Evolutionary conservation across 352 stramenopile genomes (phyloP).

Genomic region (Albugo candida): DNA sequence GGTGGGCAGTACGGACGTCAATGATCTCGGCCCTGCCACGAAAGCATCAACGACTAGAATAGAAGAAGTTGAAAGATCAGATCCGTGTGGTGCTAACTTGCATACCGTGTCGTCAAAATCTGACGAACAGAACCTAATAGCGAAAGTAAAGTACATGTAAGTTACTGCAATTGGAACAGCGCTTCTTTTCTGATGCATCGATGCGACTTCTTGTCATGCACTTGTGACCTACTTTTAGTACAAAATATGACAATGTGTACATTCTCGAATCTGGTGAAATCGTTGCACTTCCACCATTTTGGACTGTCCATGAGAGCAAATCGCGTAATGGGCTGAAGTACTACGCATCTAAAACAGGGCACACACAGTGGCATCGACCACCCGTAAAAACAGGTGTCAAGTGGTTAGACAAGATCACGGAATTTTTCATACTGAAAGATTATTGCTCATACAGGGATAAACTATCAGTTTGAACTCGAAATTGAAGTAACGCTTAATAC

Average conservation of each 20-base stretch:
- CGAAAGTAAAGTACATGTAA: too few species aligned
- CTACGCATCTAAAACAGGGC: constrained; percentile 62
- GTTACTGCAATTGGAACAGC: too few species aligned
- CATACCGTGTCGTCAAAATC: too few species aligned
- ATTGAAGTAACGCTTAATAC: constrained; percentile 72
- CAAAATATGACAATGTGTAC: constrained; percentile 32
- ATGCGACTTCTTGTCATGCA: too few species aligned
- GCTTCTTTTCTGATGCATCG: too few species aligned
- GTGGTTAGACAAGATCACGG: neutral
- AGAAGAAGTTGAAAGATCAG: too few species aligned
- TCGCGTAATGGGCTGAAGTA: constrained; percentile 72
- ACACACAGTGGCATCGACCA: constrained; percentile 66
- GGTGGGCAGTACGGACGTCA: too few species aligned
- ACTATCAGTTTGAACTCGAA: constrained; percentile 66
- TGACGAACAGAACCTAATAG: too few species aligned
- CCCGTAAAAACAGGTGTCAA: constrained; percentile 37
- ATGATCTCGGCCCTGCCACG: too few species aligned
- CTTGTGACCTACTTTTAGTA: constrained; percentile 6
- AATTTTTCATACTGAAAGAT: constrained; percentile 7
- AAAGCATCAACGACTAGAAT: too few species aligned
- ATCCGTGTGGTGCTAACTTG: too few species aligned
- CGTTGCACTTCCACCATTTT: constrained; percentile 50
- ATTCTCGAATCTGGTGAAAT: constrained; percentile 59
- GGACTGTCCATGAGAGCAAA: constrained; percentile 63
- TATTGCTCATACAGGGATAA: constrained; percentile 11